Conservation (phyloP, 108 stramenopile genomes). For the Nitzschia palea region DNA sequence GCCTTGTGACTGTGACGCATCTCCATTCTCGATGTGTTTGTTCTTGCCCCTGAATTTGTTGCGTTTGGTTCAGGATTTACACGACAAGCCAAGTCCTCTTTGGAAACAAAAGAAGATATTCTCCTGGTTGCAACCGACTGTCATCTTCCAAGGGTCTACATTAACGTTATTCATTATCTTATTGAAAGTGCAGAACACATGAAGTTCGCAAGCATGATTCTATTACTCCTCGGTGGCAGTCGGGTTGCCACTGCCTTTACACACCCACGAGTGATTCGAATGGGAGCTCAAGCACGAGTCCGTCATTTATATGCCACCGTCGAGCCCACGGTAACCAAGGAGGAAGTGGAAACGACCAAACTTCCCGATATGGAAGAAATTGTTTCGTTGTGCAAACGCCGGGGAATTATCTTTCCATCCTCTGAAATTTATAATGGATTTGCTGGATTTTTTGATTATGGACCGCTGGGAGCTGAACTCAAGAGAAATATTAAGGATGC, state of each 20-base stretch:
- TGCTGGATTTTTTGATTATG: slow-evolving; percentile 98
- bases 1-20: no score
- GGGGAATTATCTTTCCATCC: slow-evolving; percentile 96
- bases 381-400: slow-evolving; percentile 91
- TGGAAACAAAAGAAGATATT: no score
- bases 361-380: slow-evolving; percentile 82
- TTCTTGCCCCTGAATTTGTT: no score
- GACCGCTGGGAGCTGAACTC: slow-evolving; percentile 90
- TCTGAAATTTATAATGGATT: slow-evolving; percentile 97
- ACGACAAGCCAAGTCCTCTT: no score
- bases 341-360: background rate
- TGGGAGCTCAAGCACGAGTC: background rate
- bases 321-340: background rate
- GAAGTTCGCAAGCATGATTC: slow-evolving; percentile 10
- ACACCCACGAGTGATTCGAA: no score
- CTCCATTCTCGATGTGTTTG: no score
- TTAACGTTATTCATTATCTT: no score
- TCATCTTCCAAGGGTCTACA: no score
- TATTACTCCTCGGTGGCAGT: slow-evolving; percentile 3
- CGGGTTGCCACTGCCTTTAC: slow-evolving; percentile 10
- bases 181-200: no score
- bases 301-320: background rate
- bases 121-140: no score
- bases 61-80: no score
- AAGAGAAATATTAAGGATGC: slow-evolving; percentile 88